Evolutionary conservation across 208 protist species (phyloP).

Genomic region (Leishmania tarentolae): DNA sequence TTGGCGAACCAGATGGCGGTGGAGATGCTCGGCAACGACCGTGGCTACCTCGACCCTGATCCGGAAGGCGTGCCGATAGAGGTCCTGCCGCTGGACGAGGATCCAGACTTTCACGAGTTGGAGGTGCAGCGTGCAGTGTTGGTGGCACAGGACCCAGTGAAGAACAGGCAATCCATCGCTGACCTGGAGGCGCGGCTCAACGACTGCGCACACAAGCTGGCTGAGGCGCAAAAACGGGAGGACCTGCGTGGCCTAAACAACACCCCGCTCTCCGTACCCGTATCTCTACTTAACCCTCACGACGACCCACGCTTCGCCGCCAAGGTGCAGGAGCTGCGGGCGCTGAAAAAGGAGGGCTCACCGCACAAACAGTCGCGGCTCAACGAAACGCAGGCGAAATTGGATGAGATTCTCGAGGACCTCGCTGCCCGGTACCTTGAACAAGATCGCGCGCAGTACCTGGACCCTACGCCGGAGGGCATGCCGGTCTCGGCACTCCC

Average conservation of each 20-base stretch:
- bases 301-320: conserved; percentile 53
- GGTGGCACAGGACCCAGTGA: conserved; percentile 52
- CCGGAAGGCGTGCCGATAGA: conserved; percentile 65
- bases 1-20: conserved; percentile 49
- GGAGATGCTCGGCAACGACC: conserved; percentile 48
- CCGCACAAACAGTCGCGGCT: conserved; percentile 45
- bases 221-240: conserved; percentile 55
- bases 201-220: conserved; percentile 64
- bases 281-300: conserved; percentile 58
- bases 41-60: conserved; percentile 60
- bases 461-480: conserved; percentile 55
- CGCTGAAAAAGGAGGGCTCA: conserved; percentile 42
- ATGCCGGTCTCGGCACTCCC: conserved; percentile 50
- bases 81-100: conserved; percentile 46
- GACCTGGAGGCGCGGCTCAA: conserved; percentile 75
- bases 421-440: conserved; percentile 61
- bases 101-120: conserved; percentile 55
- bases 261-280: conserved; percentile 50
- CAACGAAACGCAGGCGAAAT: conserved; percentile 54
- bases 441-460: conserved; percentile 51
- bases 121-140: conserved; percentile 70
- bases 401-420: conserved; percentile 58
- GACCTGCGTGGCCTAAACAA: conserved; percentile 52
- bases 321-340: conserved; percentile 63
- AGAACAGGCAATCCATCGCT: conserved; percentile 43